Evolutionary conservation across 2,329 filamentous ascomycete species (phyloP), one percentile per base, ranked within the genome.

Genomic region (Colletotrichum abscissum): DNA sequence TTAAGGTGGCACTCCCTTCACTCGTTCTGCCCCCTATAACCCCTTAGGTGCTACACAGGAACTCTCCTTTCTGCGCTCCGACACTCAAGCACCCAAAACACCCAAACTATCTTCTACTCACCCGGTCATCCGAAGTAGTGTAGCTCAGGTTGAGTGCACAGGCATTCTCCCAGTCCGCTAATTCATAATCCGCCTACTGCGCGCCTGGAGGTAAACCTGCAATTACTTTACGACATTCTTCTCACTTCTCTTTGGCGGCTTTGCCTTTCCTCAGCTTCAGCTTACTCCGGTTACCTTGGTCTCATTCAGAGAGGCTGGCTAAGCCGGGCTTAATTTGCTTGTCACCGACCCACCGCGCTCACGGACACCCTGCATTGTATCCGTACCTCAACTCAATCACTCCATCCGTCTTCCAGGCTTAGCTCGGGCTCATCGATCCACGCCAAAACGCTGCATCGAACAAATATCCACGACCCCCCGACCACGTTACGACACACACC

Each of bases 391-490:
- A 33, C 46, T 22, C n/a, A 63, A 49, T 49, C 60, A 22, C 35
- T 33, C 38, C 38, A 26, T 63, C 42, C n/a, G 28, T 55, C 11
- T 11, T 19, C 46, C 24, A 52, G 42, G 42, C 49, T 33, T 26
- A 58, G 38, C 28, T 35, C 30, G 35, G 49, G 62, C 28, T 33
- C 57, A 42, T 60, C 30, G 22, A 49, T 49, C 42, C 42, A 49
- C 42, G 42, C 42, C 42, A 49, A 49, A n/a, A n/a, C 19, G 42
- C 42, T 49, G 42, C 42, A 49, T 49, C 42, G 19, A 73, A 73
- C 71, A 73, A 73, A 73, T 73, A 73, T 62, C 62, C 49, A 71
- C 67, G 56, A 66, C 62, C 57, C 54, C 68, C 67, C 62, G 49
- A 72, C 66, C 60, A 62, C 66, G 42, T 49, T 22, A 49, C 42